Evolutionary conservation across 2,329 filamentous ascomycete species (phyloP), one percentile per base, ranked within the genome.

Genomic region (Arthrobotrys sphaeroides): DNA sequence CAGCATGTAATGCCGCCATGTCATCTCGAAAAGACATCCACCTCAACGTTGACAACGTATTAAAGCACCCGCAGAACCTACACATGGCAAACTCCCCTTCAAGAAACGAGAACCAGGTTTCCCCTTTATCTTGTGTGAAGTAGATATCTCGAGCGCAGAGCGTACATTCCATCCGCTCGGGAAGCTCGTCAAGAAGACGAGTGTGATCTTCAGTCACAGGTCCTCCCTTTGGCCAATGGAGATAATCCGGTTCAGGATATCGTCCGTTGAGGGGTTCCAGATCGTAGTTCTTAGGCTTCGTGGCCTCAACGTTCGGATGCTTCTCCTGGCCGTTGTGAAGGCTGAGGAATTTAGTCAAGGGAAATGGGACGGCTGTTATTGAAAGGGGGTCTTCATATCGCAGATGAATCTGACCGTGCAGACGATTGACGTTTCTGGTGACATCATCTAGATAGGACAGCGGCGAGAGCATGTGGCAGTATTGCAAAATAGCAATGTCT

Each of bases 11-110:
- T 22, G 53, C 43, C 7, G 43, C 42, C 70, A 74, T 62, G 42
- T 74, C 70, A 24, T 68, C 70, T 3, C 70, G 53, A 7, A 74
- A 55, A 28, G 66, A 74, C 64, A 67, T 62, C 70, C 70, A 74
- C 12, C 61, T 74, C 33, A 74, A 16, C 2, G 70, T 74, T 9
- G 45, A 51, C 12, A 74, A 13, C 20, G 47, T 68, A 13, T 74
- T 74, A 9, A 31, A 74, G 16, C 55, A 67, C 20, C 70, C 70
- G 9, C 70, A 74, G 47, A 68, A 55, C n/a, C 70, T 57, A 26
- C 70, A 74, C 3, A 74, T 18, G 16, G 68, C 62, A 13, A 24
- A 24, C 36, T 74, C 70, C 10, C 62, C 57, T 47, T 74, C 64
- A 0, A 74, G 47, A 22, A 74, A 55, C 5, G 62, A 74, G 47